Percentiles rank a stretch among this genome's conserved stretches.
Conservation (phyloP, 2,329 filamentous ascomycete genomes). For the Hypoxylon rubiginosum region DNA sequence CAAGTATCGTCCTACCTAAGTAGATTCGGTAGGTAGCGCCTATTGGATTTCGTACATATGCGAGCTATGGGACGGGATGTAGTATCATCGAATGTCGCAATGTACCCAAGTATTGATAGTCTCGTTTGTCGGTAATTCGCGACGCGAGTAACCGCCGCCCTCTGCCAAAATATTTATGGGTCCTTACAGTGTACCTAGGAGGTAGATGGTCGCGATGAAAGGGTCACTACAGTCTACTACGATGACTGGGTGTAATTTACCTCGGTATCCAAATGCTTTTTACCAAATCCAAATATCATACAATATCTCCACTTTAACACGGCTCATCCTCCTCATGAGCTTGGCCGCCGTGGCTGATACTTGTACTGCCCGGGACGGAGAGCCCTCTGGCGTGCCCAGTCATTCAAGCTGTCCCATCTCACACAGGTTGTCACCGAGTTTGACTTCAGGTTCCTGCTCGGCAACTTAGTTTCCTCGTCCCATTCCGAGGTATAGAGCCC, state of each 20-base stretch:
- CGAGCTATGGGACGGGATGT: neutral
- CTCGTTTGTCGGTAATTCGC: too few relatives aligned
- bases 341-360: conserved; percentile 17
- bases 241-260: neutral
- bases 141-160: too few relatives aligned
- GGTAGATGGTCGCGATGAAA: neutral
- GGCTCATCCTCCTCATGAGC: neutral
- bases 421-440: conserved; percentile 31
- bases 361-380: conserved; percentile 26
- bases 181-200: too few relatives aligned
- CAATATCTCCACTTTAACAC: neutral
- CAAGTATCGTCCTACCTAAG: neutral
- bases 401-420: conserved; percentile 35
- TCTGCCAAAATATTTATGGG: too few relatives aligned
- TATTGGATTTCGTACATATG: neutral
- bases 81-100: conserved; percentile 1
- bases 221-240: neutral
- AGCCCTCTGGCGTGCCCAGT: conserved; percentile 34
- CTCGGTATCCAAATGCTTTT: neutral
- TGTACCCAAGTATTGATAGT: too few relatives aligned
- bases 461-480: conserved; percentile 22
- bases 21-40: neutral
- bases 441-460: conserved; percentile 22
- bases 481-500: conserved; percentile 33
- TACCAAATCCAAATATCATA: neutral